phyloP scores from a whole-genome alignment of 495 filamentous ascomycete genomes.

The Massariosphaeria phaeospora region DNA sequence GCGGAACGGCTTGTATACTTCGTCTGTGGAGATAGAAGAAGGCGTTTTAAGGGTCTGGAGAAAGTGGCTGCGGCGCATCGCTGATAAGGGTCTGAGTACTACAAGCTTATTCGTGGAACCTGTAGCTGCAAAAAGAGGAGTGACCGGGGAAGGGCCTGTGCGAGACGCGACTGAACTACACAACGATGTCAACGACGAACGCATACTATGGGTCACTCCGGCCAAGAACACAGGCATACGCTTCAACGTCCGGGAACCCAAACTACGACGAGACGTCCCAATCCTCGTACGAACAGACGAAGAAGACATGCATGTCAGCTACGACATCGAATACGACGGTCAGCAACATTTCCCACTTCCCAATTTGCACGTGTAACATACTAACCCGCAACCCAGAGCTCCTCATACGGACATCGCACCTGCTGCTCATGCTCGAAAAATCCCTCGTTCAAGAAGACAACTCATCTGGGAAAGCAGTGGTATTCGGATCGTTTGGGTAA shows the following conservation, averaged over 20 bases:
- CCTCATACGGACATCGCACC: conserved; percentile 41
- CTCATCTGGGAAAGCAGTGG: conserved; percentile 39
- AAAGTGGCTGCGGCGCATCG: conserved; percentile 53
- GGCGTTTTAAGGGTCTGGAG: conserved; percentile 62
- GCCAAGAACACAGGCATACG: conserved; percentile 37
- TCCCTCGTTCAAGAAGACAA: conserved; percentile 35
- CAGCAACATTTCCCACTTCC: conserved; percentile 2
- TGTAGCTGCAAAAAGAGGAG: conserved; percentile 1
- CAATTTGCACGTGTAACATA: neutral
- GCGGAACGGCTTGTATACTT: conserved; percentile 53
- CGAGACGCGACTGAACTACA: conserved; percentile 12
- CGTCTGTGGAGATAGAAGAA: conserved; percentile 58
- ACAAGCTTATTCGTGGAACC: neutral
- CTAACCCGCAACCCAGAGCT: conserved; percentile 31
- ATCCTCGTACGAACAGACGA: conserved; percentile 33
- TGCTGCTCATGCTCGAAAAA: conserved; percentile 38
- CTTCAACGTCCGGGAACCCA: conserved; percentile 38
- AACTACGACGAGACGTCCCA: conserved; percentile 28
- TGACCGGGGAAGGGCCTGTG: conserved; percentile 14
- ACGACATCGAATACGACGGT: conserved; percentile 42
- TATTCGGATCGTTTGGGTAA: conserved; percentile 39
- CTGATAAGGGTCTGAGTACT: neutral
- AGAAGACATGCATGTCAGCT: conserved; percentile 40
- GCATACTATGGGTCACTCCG: conserved; percentile 39
- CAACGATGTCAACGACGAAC: conserved; percentile 15